Conservation (phyloP, 306 rosid species). For the Pyrus pyrifolia region DNA sequence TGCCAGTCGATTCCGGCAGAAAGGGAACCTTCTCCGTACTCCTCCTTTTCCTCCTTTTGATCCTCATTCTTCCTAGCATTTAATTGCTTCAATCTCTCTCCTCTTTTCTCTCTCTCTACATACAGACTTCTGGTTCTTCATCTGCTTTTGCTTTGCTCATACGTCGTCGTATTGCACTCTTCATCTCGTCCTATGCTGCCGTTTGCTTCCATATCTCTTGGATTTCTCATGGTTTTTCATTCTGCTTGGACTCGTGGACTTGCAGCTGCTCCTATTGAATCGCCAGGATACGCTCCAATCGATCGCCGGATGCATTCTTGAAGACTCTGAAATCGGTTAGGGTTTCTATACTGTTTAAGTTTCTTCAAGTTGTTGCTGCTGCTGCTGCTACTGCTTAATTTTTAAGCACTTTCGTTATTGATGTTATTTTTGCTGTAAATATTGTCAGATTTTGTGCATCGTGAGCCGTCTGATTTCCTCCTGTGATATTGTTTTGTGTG, state of each 20-base stretch:
- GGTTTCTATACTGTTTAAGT: conserved; percentile 6
- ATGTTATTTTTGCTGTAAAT: conserved; percentile 40
- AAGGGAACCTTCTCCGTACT: conserved; percentile 77
- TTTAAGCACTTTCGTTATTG: conserved; percentile 11
- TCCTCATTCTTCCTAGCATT: conserved; percentile 67
- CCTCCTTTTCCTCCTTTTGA: conserved; percentile 56
- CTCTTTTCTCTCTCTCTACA: conserved; percentile 4
- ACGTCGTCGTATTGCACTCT: not conserved
- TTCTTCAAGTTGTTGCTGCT: not conserved
- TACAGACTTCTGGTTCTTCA: conserved; percentile 7
- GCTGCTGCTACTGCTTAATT: conserved; percentile 8
- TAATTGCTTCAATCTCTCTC: conserved; percentile 16
- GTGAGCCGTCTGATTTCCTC: conserved; percentile 37
- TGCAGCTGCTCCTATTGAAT: not conserved
- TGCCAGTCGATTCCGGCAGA: conserved; percentile 65
- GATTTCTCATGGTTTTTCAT: conserved; percentile 2
- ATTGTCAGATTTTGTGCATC: conserved; percentile 27
- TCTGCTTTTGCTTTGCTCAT: not conserved
- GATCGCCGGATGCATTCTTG: conserved; percentile 38
- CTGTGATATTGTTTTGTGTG: conserved; percentile 42
- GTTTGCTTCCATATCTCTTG: not conserved
- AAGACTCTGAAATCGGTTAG: conserved; percentile 54
- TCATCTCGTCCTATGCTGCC: not conserved
- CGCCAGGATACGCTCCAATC: conserved; percentile 41
- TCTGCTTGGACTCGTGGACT: conserved; percentile 9